Percentiles rank a stretch among this genome's conserved stretches.
Evolutionary conservation across 202 grass and related monocot species (phyloP).

Genomic region (Carex arenaria): DNA sequence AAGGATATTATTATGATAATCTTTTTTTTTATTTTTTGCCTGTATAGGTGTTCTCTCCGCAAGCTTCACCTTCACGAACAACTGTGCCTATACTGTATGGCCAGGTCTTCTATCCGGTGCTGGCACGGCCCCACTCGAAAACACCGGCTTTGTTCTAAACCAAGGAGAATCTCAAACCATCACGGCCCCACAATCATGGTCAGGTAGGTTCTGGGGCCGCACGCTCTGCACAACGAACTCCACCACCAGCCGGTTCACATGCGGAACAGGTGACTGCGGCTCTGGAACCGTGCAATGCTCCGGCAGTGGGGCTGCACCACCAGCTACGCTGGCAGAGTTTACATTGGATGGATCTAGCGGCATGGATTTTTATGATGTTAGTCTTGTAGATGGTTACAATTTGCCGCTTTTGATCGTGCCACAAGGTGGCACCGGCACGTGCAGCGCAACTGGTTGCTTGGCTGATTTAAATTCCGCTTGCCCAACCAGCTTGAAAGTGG

Average conservation of each 20-base stretch:
- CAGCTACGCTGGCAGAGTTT: constrained; percentile 77
- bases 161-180: constrained; percentile 58
- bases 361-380: constrained; percentile 91
- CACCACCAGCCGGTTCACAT: constrained; percentile 44
- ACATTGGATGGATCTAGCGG: constrained; percentile 57
- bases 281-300: constrained; percentile 49
- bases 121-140: constrained; percentile 53
- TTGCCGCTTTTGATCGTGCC: constrained; percentile 61
- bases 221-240: constrained; percentile 59
- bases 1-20: too few relatives aligned
- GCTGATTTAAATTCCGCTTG: constrained; percentile 72
- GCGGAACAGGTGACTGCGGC: constrained; percentile 71
- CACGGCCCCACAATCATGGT: constrained; percentile 53
- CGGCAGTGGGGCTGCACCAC: constrained; percentile 44
- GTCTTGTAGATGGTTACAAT: constrained; percentile 88
- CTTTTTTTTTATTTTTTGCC: not conserved
- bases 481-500: constrained; percentile 58
- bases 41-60: constrained; percentile 41
- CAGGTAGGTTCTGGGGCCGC: constrained; percentile 82
- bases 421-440: constrained; percentile 43
- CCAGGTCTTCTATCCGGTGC: constrained; percentile 70
- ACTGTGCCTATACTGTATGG: constrained; percentile 78
- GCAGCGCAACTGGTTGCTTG: constrained; percentile 70
- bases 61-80: constrained; percentile 70
- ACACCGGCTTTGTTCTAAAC: constrained; percentile 59